Conservation (phyloP, 306 rosid genomes). For the Cucurbita pepo region DNA sequence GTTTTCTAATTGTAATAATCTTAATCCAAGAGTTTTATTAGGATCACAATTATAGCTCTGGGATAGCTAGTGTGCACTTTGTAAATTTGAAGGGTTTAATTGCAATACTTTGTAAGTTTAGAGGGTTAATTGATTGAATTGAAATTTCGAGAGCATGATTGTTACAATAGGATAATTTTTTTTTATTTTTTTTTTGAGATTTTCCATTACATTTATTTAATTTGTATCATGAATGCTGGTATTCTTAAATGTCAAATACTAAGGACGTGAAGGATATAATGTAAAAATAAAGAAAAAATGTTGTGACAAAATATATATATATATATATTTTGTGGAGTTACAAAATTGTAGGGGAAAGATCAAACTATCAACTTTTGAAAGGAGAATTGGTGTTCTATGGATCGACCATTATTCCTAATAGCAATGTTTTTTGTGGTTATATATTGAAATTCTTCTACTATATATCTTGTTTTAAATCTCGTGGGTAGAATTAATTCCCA, state of each 20-base stretch:
- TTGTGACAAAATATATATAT: no score
- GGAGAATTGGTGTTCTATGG: no score
- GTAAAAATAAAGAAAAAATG: not conserved
- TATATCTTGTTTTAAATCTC: no score
- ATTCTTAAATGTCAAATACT: not conserved
- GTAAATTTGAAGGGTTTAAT: not conserved
- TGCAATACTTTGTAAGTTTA: not conserved
- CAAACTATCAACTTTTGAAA: no score
- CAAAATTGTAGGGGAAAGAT: no score
- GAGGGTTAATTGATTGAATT: not conserved
- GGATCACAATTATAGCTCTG: not conserved
- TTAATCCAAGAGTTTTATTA: not conserved
- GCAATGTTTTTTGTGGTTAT: not conserved
- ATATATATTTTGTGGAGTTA: no score
- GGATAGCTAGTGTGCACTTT: not conserved
- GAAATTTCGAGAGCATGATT: not conserved
- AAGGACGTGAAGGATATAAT: no score
- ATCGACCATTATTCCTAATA: not conserved
- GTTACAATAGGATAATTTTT: not conserved
- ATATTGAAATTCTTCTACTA: not conserved
- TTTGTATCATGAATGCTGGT: not conserved
- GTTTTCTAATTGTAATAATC: not conserved
- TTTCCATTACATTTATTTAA: not conserved
- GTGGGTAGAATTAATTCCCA: not conserved
- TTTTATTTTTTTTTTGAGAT: not conserved